Conservation (phyloP, 805 yeast species). For the Teunomyces lycoperdinae region DNA sequence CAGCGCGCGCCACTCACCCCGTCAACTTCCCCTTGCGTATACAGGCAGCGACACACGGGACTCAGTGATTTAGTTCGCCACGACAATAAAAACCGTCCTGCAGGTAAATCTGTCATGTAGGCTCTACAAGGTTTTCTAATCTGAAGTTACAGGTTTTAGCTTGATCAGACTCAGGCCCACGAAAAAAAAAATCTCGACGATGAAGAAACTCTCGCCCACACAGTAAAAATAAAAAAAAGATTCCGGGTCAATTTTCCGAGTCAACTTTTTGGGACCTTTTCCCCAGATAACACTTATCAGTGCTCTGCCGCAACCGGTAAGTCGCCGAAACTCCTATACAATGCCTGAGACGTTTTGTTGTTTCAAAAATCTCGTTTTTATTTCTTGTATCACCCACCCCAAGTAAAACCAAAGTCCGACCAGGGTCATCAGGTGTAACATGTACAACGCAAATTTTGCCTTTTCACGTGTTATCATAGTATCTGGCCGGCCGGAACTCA, state of each 20-base stretch:
- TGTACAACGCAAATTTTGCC: not conserved
- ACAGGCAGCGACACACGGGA: no score
- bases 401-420: not conserved
- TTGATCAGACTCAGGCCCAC: no score
- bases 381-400: not conserved
- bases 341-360: no score
- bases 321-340: no score
- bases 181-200: no score
- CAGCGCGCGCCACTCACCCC: not conserved
- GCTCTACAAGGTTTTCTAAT: not conserved
- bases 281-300: conserved; percentile 3
- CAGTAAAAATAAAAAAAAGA: not conserved
- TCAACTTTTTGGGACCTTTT: not conserved
- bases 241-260: not conserved
- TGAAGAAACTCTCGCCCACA: no score
- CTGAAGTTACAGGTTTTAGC: not conserved
- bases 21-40: not conserved
- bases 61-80: no score
- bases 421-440: not conserved
- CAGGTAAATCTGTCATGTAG: no score
- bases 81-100: no score
- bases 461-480: conserved; percentile 2
- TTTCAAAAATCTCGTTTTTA: not conserved
- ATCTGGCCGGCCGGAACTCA: conserved; percentile 1
- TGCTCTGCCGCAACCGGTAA: not conserved